phyloP scores from a whole-genome alignment of 2,329 filamentous ascomycete species.

The Diatrype stigma region DNA sequence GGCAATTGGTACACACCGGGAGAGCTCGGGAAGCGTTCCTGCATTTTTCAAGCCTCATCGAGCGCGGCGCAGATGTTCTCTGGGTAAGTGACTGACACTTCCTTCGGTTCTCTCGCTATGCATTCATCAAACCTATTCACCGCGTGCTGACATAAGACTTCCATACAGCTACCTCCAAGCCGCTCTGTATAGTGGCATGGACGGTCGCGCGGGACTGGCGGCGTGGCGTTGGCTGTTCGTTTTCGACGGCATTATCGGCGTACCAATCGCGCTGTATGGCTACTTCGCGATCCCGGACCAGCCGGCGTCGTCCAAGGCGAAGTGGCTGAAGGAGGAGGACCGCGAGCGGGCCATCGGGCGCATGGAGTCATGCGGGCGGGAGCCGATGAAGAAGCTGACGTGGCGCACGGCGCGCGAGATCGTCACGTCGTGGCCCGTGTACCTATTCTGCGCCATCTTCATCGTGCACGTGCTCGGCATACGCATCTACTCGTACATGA shows the following conservation, averaged over 20 bases:
- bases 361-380: slow-evolving; percentile 27
- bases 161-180: slow-evolving; percentile 40
- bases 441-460: slow-evolving; percentile 30
- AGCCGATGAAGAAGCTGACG: slow-evolving; percentile 27
- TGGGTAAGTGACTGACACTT: neutral
- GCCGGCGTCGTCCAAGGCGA: slow-evolving; percentile 23
- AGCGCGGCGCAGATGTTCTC: slow-evolving; percentile 52
- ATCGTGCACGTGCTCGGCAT: slow-evolving; percentile 31
- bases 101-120: no score
- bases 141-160: slow-evolving; percentile 35
- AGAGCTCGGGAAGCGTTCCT: slow-evolving; percentile 47
- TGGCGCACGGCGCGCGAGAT: slow-evolving; percentile 25
- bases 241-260: slow-evolving; percentile 35
- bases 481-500: slow-evolving; percentile 33
- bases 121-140: no score
- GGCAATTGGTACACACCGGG: slow-evolving; percentile 39
- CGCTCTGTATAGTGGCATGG: slow-evolving; percentile 35
- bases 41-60: slow-evolving; percentile 45
- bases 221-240: slow-evolving; percentile 46
- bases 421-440: slow-evolving; percentile 26
- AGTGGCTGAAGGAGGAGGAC: slow-evolving; percentile 25
- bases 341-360: slow-evolving; percentile 23
- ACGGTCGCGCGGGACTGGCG: slow-evolving; percentile 31
- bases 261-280: slow-evolving; percentile 28
- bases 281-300: slow-evolving; percentile 31